These are phyloP conservation scores for Akanthomyces lecanii DNA, from an alignment of 2,329 filamentous ascomycete genomes.

Conservation along the genomic window DNA sequence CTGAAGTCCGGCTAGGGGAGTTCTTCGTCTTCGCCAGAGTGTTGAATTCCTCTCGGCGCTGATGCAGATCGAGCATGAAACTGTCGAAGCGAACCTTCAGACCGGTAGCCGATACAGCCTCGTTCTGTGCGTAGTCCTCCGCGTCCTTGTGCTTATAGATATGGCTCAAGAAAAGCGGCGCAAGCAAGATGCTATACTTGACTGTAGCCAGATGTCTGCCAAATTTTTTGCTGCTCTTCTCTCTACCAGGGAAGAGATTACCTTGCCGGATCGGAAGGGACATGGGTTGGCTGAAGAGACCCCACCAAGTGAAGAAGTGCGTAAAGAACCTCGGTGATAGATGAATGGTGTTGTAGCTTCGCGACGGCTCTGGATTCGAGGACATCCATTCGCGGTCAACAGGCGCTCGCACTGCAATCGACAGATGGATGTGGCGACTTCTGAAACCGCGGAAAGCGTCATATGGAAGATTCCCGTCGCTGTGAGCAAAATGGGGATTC, in stretches of 20 bases:
- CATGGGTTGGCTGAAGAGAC: constrained; percentile 90
- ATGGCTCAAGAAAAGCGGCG: constrained; percentile 90
- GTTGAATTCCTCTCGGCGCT: constrained; percentile 86
- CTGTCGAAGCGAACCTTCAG: constrained; percentile 93
- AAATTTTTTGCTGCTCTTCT: constrained; percentile 98
- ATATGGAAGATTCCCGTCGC: constrained; percentile 57
- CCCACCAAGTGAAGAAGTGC: constrained; percentile 98
- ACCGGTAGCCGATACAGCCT: constrained; percentile 83
- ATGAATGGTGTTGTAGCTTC: constrained; percentile 95
- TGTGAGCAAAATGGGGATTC: constrained; percentile 68
- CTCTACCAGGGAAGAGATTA: constrained; percentile 80
- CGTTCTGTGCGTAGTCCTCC: constrained; percentile 70
- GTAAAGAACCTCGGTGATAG: constrained; percentile 94
- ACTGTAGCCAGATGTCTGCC: constrained; percentile 95
- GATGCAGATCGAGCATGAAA: constrained; percentile 95
- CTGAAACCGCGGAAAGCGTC: constrained; percentile 97
- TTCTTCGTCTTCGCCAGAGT: constrained; percentile 73
- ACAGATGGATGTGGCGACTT: constrained; percentile 94
- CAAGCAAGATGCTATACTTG: constrained; percentile 92
- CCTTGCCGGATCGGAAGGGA: constrained; percentile 93
- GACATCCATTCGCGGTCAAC: constrained; percentile 82
- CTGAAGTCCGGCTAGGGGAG: constrained; percentile 75
- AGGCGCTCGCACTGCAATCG: constrained; percentile 83
- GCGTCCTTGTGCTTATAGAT: constrained; percentile 98
- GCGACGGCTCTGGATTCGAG: constrained; percentile 67